A percentile compares a stretch with the other conserved stretches of the same genome.
Conservation (phyloP, 176 grass and related monocot species). For the Puya raimondii region DNA sequence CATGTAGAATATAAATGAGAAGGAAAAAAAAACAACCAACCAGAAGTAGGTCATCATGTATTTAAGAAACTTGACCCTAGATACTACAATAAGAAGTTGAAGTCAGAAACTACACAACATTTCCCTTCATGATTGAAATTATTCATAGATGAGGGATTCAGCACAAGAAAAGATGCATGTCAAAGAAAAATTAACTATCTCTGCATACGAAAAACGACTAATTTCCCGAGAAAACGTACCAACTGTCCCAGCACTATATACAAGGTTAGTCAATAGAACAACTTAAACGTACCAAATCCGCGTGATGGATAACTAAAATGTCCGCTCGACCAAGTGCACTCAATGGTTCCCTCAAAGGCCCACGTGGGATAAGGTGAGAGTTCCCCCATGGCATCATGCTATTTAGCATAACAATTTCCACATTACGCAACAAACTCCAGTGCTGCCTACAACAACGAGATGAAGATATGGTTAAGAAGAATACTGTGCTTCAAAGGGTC, state of each 20-base stretch:
- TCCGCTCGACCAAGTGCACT: constrained; percentile 51
- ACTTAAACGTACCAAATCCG: constrained; percentile 42
- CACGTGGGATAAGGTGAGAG: constrained; percentile 55
- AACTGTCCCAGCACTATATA: background rate
- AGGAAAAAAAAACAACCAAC: background rate
- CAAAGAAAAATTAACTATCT: no score
- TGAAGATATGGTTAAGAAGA: background rate
- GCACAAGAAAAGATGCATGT: background rate
- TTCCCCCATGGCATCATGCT: constrained; percentile 67
- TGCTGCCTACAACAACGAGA: constrained; percentile 61
- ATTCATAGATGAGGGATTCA: background rate
- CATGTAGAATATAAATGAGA: background rate
- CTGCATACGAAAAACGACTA: background rate
- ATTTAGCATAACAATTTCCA: constrained; percentile 92
- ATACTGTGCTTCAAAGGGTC: background rate
- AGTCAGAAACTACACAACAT: no score
- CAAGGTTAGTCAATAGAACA: background rate
- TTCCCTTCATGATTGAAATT: no score
- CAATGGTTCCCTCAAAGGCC: constrained; percentile 77
- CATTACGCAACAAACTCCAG: constrained; percentile 54
- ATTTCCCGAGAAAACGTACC: background rate
- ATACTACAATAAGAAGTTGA: no score
- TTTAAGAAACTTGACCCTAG: background rate
- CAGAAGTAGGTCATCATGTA: background rate
- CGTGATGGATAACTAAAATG: constrained; percentile 71